Conservation (phyloP, 805 yeast species). For the Candida awuae region DNA sequence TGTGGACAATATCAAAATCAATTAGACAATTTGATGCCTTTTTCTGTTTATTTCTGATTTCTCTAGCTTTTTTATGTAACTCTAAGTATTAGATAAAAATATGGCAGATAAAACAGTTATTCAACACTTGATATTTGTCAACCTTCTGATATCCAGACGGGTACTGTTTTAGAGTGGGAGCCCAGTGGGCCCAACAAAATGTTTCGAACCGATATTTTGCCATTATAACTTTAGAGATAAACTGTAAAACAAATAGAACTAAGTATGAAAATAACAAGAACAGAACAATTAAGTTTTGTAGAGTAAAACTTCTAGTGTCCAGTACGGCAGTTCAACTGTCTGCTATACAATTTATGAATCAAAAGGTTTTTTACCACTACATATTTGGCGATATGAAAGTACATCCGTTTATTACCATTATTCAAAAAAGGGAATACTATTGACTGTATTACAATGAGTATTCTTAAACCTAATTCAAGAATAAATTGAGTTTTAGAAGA, state of each 20-base stretch:
- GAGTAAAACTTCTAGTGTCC: slow-evolving; percentile 1
- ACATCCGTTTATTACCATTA: slow-evolving; percentile 28
- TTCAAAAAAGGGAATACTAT: slow-evolving; percentile 22
- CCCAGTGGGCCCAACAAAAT: too few species aligned
- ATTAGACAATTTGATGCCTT: not conserved
- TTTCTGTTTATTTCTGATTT: not conserved
- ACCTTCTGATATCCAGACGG: too few species aligned
- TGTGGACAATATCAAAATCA: slow-evolving; percentile 7
- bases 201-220: too few species aligned
- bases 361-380: slow-evolving; percentile 6
- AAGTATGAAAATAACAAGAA: too few species aligned
- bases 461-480: slow-evolving; percentile 35
- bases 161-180: too few species aligned
- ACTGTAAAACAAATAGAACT: too few species aligned
- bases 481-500: slow-evolving; percentile 31
- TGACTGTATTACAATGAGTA: slow-evolving; percentile 34
- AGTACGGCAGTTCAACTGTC: slow-evolving; percentile 1
- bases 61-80: too few species aligned
- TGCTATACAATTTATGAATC: slow-evolving; percentile 19
- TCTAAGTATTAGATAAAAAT: too few species aligned
- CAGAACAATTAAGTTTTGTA: too few species aligned
- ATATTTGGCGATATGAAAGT: not conserved
- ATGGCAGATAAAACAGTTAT: too few species aligned
- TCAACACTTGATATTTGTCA: too few species aligned
- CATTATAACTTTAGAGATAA: too few species aligned